A percentile compares a stretch with the other conserved stretches of the same genome.
phyloP scores from a whole-genome alignment of 2,329 filamentous ascomycete genomes.

The Cytospora piceae region DNA sequence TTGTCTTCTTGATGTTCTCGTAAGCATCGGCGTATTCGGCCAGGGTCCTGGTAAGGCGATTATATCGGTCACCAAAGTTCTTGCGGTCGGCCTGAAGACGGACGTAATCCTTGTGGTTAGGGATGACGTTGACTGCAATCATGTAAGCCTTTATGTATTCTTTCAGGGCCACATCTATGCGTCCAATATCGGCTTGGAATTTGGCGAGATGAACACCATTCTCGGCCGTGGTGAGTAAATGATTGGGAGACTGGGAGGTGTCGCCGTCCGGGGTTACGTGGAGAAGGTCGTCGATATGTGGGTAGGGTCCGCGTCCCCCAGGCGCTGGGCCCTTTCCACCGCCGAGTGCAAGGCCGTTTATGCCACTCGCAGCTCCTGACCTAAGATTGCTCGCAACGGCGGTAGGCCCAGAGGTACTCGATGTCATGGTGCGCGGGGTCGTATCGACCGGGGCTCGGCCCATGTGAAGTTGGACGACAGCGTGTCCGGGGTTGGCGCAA shows the following conservation, averaged over 20 bases:
- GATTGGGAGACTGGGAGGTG: slow-evolving; percentile 54
- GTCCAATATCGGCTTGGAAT: slow-evolving; percentile 63
- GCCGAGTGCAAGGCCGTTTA: slow-evolving; percentile 20
- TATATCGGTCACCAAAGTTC: slow-evolving; percentile 53
- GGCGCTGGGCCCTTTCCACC: slow-evolving; percentile 36
- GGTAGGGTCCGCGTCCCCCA: slow-evolving; percentile 40
- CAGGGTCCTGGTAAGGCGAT: slow-evolving; percentile 55
- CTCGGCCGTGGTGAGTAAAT: slow-evolving; percentile 58
- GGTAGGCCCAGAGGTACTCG: slow-evolving; percentile 13
- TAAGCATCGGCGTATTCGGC: slow-evolving; percentile 53
- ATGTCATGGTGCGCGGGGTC: slow-evolving; percentile 18
- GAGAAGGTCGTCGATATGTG: slow-evolving; percentile 59
- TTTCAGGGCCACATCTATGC: slow-evolving; percentile 75
- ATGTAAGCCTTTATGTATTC: slow-evolving; percentile 81
- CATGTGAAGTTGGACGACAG: background rate
- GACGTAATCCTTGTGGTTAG: slow-evolving; percentile 74
- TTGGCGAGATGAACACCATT: slow-evolving; percentile 62
- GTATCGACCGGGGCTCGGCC: slow-evolving; percentile 4
- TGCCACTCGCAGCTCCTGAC: background rate
- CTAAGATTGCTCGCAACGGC: slow-evolving; percentile 6
- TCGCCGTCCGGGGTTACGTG: slow-evolving; percentile 52
- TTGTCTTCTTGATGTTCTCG: slow-evolving; percentile 60
- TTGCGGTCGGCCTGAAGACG: slow-evolving; percentile 60
- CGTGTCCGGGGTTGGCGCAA: background rate
- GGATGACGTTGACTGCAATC: slow-evolving; percentile 76